These are phyloP conservation scores for Dionaea muscipula DNA, from an alignment of 179 eudicot genomes.

Conservation along the genomic window DNA sequence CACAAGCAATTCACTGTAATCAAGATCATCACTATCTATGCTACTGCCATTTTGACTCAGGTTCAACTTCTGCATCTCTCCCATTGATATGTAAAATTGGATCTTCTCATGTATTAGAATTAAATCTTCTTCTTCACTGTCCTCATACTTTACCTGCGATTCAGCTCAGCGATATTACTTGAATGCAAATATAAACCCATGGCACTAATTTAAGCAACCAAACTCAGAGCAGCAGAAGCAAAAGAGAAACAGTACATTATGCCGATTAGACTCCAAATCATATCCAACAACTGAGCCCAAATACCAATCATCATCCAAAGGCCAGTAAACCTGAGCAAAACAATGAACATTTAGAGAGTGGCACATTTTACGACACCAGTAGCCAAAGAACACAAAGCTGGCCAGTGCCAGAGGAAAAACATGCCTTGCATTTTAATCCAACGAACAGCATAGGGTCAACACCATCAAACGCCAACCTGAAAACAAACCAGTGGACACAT, in stretches of 20 bases:
- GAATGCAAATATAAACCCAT: neutral
- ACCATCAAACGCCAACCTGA: constrained; percentile 60
- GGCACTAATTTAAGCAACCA: neutral
- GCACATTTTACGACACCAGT: neutral
- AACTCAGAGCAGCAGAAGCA: constrained; percentile 4
- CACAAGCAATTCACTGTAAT: constrained; percentile 65
- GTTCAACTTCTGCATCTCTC: constrained; percentile 47
- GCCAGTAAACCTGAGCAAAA: constrained; percentile 79
- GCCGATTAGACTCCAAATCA: constrained; percentile 34
- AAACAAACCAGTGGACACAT: constrained; percentile 5
- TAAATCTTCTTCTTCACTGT: constrained; percentile 65
- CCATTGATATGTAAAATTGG: constrained; percentile 46
- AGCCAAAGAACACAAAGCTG: neutral
- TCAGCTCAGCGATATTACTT: neutral
- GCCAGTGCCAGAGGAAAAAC: constrained; percentile 6
- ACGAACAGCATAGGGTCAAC: constrained; percentile 49
- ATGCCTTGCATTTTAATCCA: constrained; percentile 81
- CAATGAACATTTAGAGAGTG: constrained; percentile 1
- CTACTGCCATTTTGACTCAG: constrained; percentile 30
- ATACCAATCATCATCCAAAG: constrained; percentile 86
- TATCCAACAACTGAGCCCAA: constrained; percentile 39
- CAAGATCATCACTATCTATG: constrained; percentile 40
- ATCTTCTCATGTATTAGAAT: constrained; percentile 47
- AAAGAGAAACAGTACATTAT: constrained; percentile 39
- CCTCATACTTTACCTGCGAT: constrained; percentile 62